These are phyloP conservation scores for Hypoxylon sp. DNA, from an alignment of 2,329 filamentous ascomycete species.

Conservation along the genomic window DNA sequence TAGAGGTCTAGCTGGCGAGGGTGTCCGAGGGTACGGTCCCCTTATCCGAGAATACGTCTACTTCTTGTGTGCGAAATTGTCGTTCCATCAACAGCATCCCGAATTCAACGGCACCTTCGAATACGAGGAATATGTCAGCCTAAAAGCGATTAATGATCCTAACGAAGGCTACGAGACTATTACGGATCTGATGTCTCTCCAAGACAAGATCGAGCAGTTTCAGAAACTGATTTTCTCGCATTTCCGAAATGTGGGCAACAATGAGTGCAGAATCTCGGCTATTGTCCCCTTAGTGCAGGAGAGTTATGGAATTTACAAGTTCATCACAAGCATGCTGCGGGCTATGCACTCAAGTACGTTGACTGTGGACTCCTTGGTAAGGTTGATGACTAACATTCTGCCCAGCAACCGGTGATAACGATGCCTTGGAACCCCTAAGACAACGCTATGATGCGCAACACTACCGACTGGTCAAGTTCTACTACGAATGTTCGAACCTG, in stretches of 20 bases:
- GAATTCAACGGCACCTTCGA: constrained; percentile 99
- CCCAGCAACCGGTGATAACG: constrained; percentile 88
- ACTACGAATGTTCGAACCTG: constrained; percentile 98
- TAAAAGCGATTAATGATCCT: constrained; percentile 98
- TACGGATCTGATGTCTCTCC: constrained; percentile 93
- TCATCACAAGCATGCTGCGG: constrained; percentile 98
- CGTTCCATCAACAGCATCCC: constrained; percentile 96
- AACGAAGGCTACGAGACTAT: constrained; percentile 99
- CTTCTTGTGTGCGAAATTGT: constrained; percentile 92
- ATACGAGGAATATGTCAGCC: constrained; percentile 97
- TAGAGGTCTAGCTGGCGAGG: constrained; percentile 84
- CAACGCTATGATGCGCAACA: constrained; percentile 95
- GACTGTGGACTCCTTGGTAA: constrained; percentile 19
- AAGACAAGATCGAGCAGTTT: constrained; percentile 98
- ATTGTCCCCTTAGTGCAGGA: constrained; percentile 94
- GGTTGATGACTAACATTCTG: constrained; percentile 43
- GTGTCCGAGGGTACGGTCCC: constrained; percentile 88
- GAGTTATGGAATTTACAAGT: constrained; percentile 99
- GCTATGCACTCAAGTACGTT: constrained; percentile 93
- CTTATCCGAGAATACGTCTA: constrained; percentile 97
- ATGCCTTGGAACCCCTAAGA: constrained; percentile 88
- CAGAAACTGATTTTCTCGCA: constrained; percentile 99
- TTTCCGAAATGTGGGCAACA: constrained; percentile 91
- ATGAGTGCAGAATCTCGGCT: constrained; percentile 95
- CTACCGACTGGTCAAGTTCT: constrained; percentile 96